A percentile compares a stretch with the other conserved stretches of the same genome.
Evolutionary conservation across 2,329 filamentous ascomycete genomes (phyloP).

Genomic region (Chaetomiaceae sp.): DNA sequence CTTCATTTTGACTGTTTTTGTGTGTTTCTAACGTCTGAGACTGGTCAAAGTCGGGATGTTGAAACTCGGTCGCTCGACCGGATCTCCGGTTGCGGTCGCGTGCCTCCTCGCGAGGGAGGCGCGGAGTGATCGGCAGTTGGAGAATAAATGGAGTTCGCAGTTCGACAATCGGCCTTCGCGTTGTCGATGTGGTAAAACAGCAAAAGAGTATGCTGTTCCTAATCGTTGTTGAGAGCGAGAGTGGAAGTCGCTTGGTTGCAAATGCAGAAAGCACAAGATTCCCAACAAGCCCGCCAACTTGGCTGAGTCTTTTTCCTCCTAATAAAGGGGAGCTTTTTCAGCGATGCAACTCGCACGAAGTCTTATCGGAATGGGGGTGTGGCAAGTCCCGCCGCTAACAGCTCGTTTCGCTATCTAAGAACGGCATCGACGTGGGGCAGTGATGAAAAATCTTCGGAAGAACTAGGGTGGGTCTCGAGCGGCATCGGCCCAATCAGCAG

Average conservation of each 20-base stretch:
- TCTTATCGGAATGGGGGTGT: slow-evolving; percentile 19
- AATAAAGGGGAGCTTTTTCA: slow-evolving; percentile 1
- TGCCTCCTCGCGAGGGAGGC: not conserved
- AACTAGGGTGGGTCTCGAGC: slow-evolving; percentile 4
- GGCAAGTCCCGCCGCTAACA: slow-evolving; percentile 9
- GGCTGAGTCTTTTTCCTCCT: slow-evolving; percentile 17
- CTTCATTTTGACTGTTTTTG: slow-evolving; percentile 60
- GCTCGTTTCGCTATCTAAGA: slow-evolving; percentile 10
- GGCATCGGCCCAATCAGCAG: slow-evolving; percentile 8
- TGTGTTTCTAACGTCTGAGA: not conserved
- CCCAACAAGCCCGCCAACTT: slow-evolving; percentile 2
- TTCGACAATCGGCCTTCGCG: slow-evolving; percentile 21
- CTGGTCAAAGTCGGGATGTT: not conserved
- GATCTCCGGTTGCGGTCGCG: slow-evolving; percentile 15
- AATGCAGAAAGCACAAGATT: slow-evolving; percentile 14
- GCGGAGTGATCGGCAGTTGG: slow-evolving; percentile 5
- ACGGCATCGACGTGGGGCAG: slow-evolving; percentile 1
- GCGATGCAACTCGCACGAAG: slow-evolving; percentile 13
- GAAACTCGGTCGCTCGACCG: slow-evolving; percentile 2
- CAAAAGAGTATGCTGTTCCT: not conserved
- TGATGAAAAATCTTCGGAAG: slow-evolving; percentile 20
- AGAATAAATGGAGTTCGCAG: not conserved
- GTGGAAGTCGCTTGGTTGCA: slow-evolving; percentile 8
- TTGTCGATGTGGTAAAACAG: slow-evolving; percentile 13
- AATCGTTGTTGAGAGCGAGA: slow-evolving; percentile 1